Evolutionary conservation across 257 asterid species (phyloP), one percentile per base, ranked within the genome.

Genomic region (Lantana camara): DNA sequence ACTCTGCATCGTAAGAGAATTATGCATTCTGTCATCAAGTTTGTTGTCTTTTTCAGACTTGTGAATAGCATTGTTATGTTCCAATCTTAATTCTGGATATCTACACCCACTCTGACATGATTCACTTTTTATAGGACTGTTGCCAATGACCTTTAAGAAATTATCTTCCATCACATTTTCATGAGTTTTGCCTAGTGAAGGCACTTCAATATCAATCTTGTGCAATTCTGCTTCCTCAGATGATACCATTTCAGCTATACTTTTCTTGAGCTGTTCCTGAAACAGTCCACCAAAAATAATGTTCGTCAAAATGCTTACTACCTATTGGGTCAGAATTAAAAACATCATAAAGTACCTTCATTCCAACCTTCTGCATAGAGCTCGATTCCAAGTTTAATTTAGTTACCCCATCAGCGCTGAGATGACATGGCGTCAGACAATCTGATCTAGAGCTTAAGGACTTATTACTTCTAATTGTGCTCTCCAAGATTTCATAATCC

Each of bases 151-250:
- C 49, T 63, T 51, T 14, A 60, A 52, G 62, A 54, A 6, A 15
- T 9, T 67, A 45, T 48, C 57, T 50, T 76, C 70, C 57, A 30
- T 67, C 62, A 59, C 46, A 60, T 72, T 48, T 73, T 73, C 71
- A 44, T 19, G 38, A 34, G 53, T 57, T 69, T 14, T 68, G 42
- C 54, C 74, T 60, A 59, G 67, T 61, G 73, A 48, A 42, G 68
- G 72, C 70, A 73, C 65, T 70, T 72, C 77, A 59, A 23, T 50
- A 55, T 55, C 80, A 64, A 74, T 66, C 78, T 63, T 77, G 78
- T 57, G 72, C 59, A 66, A 30, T 63, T 71, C 83, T 61, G 63
- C 66, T 66, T 76, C 82, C 65, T 62, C 74, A 19, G 50, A 62
- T 51, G 73, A 58, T 22, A 54, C 48, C 60, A 45, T 54, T 67